Evolutionary conservation across 106 monocot species (phyloP).

Genomic region (Vanilla planifolia): DNA sequence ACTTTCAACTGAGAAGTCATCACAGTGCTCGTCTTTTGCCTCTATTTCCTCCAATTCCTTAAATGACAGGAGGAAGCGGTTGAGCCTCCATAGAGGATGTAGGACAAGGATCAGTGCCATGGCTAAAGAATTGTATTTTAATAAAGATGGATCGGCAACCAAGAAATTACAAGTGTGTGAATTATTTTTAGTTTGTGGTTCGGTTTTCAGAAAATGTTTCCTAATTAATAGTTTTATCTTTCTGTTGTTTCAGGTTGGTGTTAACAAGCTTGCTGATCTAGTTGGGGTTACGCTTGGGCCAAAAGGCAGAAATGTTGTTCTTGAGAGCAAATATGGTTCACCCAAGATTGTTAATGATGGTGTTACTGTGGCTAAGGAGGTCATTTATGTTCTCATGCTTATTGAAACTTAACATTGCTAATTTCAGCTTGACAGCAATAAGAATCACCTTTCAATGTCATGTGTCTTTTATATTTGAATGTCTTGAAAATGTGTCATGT

Average conservation of each 20-base stretch:
- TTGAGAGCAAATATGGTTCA: slow-evolving; percentile 98
- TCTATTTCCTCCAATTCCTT: slow-evolving; percentile 19
- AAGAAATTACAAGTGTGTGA: slow-evolving; percentile 74
- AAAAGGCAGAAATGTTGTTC: slow-evolving; percentile 94
- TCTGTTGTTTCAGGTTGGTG: slow-evolving; percentile 57
- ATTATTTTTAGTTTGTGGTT: neutral
- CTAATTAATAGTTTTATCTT: neutral
- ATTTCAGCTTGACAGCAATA: too few relatives aligned
- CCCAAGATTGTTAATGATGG: slow-evolving; percentile 98
- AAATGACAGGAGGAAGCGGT: slow-evolving; percentile 18
- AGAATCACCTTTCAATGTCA: too few relatives aligned
- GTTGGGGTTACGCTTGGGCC: slow-evolving; percentile 97
- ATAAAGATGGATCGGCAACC: slow-evolving; percentile 89
- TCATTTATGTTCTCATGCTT: too few relatives aligned
- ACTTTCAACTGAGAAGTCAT: slow-evolving; percentile 22
- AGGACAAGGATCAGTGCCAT: slow-evolving; percentile 46
- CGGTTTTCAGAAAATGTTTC: too few relatives aligned
- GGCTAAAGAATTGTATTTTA: slow-evolving; percentile 93
- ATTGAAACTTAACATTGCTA: too few relatives aligned
- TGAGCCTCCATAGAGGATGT: slow-evolving; percentile 31
- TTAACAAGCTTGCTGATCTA: slow-evolving; percentile 94
- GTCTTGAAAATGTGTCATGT: too few relatives aligned
- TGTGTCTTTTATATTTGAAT: too few relatives aligned
- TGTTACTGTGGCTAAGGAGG: slow-evolving; percentile 92
- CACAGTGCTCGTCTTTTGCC: slow-evolving; percentile 9